Conservation (phyloP, 257 asterid species). For the Eustoma russellianum region DNA sequence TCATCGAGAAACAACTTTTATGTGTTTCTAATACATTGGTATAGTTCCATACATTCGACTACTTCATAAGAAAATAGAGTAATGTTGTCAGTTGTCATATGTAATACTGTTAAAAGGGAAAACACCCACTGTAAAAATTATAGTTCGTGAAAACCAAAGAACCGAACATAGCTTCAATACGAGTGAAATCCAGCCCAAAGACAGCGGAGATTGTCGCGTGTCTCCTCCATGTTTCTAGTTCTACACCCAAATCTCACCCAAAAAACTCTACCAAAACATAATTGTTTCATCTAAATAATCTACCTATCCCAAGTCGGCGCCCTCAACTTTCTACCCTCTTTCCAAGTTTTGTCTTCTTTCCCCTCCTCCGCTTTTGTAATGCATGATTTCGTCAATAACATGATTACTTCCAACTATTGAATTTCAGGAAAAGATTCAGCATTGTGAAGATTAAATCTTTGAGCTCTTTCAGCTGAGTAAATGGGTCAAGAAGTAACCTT, state of each 20-base stretch:
- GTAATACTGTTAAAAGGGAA: too few species aligned
- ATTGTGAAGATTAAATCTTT: neutral
- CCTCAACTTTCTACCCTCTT: slow-evolving; percentile 6
- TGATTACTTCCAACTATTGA: neutral
- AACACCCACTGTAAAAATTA: too few species aligned
- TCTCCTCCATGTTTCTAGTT: slow-evolving; percentile 4
- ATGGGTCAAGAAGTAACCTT: slow-evolving; percentile 60
- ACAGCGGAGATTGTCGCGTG: slow-evolving; percentile 27
- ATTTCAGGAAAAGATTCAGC: too few species aligned
- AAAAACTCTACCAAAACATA: too few species aligned
- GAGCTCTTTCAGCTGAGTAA: neutral
- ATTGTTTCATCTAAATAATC: slow-evolving; percentile 5
- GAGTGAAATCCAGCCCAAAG: slow-evolving; percentile 44
- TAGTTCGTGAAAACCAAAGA: too few species aligned
- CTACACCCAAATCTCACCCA: too few species aligned
- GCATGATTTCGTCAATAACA: too few species aligned
- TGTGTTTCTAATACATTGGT: too few species aligned
- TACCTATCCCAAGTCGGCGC: slow-evolving; percentile 20
- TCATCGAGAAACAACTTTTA: too few species aligned
- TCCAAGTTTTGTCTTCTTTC: slow-evolving; percentile 14
- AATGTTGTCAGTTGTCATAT: too few species aligned
- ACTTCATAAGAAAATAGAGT: too few species aligned
- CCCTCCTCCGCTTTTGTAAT: neutral
- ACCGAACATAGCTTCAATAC: slow-evolving; percentile 22
- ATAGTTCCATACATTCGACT: too few species aligned